phyloP scores from a whole-genome alignment of 345 rosid species.

The Moringa oleifera region DNA sequence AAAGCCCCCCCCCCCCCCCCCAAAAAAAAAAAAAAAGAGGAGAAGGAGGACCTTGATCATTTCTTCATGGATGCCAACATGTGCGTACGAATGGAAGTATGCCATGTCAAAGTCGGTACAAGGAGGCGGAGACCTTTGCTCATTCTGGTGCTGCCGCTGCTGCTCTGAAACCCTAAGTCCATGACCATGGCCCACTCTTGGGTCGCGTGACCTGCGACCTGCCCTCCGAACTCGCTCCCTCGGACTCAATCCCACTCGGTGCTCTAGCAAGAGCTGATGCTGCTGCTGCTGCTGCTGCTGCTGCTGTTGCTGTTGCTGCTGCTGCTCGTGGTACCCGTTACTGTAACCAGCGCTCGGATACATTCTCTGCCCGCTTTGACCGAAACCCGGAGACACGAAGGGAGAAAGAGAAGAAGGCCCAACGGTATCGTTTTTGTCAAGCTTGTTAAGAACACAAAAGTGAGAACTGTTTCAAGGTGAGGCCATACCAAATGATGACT shows the following conservation, averaged over 20 bases:
- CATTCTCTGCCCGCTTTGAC: constrained; percentile 24
- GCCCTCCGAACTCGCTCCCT: constrained; percentile 33
- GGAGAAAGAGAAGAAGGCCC: too few relatives aligned
- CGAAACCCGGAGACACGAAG: too few relatives aligned
- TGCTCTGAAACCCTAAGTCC: constrained; percentile 45
- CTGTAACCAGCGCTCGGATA: constrained; percentile 35
- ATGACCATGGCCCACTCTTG: constrained; percentile 20
- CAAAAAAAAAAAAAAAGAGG: constrained; percentile 3
- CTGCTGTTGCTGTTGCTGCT: constrained; percentile 26
- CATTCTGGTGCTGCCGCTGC: constrained; percentile 24
- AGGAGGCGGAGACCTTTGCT: constrained; percentile 40
- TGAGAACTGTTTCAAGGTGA: too few relatives aligned
- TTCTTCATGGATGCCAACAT: constrained; percentile 92
- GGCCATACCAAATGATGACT: too few relatives aligned
- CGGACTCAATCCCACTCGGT: constrained; percentile 13
- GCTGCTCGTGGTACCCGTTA: constrained; percentile 55
- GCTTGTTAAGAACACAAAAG: too few relatives aligned
- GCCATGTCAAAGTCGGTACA: constrained; percentile 89
- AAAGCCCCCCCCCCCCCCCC: too few relatives aligned
- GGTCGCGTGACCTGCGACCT: constrained; percentile 36
- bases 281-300: constrained; percentile 31
- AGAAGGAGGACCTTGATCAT: constrained; percentile 70
- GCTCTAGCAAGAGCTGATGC: constrained; percentile 23
- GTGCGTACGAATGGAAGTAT: constrained; percentile 85
- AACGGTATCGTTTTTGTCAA: too few relatives aligned